Base-by-base conservation (phyloP, 2,329 filamentous ascomycete genomes). In the Colletotrichum siamense region DNA sequence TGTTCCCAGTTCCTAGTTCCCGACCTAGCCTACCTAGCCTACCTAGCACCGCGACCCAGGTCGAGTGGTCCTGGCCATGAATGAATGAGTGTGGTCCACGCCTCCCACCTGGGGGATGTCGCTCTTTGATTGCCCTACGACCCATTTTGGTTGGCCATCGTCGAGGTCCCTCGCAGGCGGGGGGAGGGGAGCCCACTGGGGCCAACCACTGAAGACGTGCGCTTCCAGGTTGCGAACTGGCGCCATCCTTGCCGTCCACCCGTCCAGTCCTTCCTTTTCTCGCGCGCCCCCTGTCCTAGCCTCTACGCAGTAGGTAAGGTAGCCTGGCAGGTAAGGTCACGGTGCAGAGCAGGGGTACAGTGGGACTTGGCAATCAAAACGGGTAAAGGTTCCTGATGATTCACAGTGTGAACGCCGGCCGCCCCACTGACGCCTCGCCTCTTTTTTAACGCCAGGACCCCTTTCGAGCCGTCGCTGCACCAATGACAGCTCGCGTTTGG, bases 101-200 rank as follows among this genome's bases (percentile, higher is more conserved):
- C 49, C 32, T 39, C n/a, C 34, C 52, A 63, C 73, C 73, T 62
- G 64, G 75, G 75, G 75, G n/a, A 70, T 71, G 71, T 75, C 72
- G 71, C 75, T 77, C 75, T 75, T 77, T 77, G 75, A 77, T 77
- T 77, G 75, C 71, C 30, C 61, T 49, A 49, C 62, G 26, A 52
- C 61, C 70, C 32, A 12, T 76, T 69, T 65, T 74, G 74, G 71
- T 66, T 69, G 74, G 74, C 18, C 49, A 34, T 63, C 6, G 3
- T 16, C 63, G 28, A 62, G 30, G 36, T 64, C 18, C 16, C 55
- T 73, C 69, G 30, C 73, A 69, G 57, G 57, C 44, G n/a, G 44
- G 44, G 44, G 15, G n/a, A 22, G 34, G 34, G n/a, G n/a, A 22
- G 18, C 44, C n/a, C 64, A 69, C 28, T 61, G 70, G 74, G 65